These are phyloP conservation scores for Backusella morwellensis DNA, from an alignment of 192 early-diverging fungal species.

Conservation along the genomic window DNA sequence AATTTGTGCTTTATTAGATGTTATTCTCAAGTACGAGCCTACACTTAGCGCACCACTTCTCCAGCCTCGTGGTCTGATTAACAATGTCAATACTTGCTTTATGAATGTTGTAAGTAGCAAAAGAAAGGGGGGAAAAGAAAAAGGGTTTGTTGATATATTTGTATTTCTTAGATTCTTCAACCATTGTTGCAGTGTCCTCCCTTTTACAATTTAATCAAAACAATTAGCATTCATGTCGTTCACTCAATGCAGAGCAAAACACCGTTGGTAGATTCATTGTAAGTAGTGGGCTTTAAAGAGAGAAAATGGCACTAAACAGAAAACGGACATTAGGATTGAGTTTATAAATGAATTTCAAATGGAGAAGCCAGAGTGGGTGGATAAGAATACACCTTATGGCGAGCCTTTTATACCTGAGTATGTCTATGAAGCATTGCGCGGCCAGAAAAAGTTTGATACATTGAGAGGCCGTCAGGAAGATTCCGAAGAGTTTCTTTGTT, in stretches of 20 bases:
- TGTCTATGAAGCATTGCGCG: slow-evolving; percentile 87
- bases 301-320: not conserved
- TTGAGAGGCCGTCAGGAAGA: slow-evolving; percentile 94
- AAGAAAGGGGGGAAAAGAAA: not conserved
- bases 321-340: slow-evolving; percentile 27
- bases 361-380: slow-evolving; percentile 1
- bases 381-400: slow-evolving; percentile 49
- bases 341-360: slow-evolving; percentile 39
- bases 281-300: slow-evolving; percentile 22
- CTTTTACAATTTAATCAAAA: slow-evolving; percentile 84
- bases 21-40: slow-evolving; percentile 45
- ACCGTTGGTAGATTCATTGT: slow-evolving; percentile 87
- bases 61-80: slow-evolving; percentile 90
- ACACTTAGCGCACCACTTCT: slow-evolving; percentile 42
- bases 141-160: not conserved
- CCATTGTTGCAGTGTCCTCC: slow-evolving; percentile 89
- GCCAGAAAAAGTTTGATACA: slow-evolving; percentile 76
- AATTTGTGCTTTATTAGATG: slow-evolving; percentile 21
- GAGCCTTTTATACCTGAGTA: slow-evolving; percentile 90
- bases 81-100: slow-evolving; percentile 98
- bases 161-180: slow-evolving; percentile 67
- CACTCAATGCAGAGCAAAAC: slow-evolving; percentile 76
- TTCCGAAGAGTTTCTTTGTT: slow-evolving; percentile 94
- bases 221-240: slow-evolving; percentile 59
- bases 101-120: slow-evolving; percentile 83